Percentiles rank a stretch among this genome's conserved stretches.
phyloP scores from a whole-genome alignment of 176 grass and related monocot genomes.

The Phoenix dactylifera region DNA sequence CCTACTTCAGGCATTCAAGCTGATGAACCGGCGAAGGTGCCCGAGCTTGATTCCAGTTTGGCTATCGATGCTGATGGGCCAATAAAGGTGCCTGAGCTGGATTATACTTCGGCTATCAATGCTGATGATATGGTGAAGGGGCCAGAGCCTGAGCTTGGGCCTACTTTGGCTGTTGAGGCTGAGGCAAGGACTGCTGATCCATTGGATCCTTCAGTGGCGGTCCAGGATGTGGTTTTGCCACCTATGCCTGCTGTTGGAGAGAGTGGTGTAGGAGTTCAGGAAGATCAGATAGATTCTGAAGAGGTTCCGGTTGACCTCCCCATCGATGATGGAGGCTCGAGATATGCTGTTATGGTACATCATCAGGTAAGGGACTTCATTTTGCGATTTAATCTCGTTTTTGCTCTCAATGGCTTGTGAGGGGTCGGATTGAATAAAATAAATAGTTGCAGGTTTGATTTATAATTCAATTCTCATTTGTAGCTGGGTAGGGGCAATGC shows the following conservation, averaged over 20 bases:
- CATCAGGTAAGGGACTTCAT: conserved; percentile 16
- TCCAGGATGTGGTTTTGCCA: not conserved
- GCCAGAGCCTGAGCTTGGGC: too few relatives aligned
- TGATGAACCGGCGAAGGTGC: too few relatives aligned
- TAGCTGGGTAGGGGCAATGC: conserved; percentile 43
- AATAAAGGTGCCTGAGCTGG: conserved; percentile 2
- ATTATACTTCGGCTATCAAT: not conserved
- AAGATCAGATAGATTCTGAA: conserved; percentile 22
- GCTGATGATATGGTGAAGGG: too few relatives aligned
- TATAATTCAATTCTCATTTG: conserved; percentile 30
- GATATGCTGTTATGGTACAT: not conserved
- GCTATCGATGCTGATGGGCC: too few relatives aligned
- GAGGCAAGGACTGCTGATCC: not conserved
- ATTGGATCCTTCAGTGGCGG: not conserved
- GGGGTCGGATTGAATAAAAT: conserved; percentile 1
- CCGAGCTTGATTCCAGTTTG: too few relatives aligned
- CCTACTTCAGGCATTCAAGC: too few relatives aligned
- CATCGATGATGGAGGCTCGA: not conserved
- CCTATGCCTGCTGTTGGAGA: conserved; percentile 11
- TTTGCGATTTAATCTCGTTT: not conserved
- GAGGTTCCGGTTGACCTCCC: conserved; percentile 9
- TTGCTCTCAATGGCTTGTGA: conserved; percentile 14
- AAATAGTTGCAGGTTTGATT: conserved; percentile 1
- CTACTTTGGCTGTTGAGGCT: not conserved
- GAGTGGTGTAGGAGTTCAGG: conserved; percentile 26